phyloP scores from a whole-genome alignment of 805 yeast species.

The Pichia phayaonensis region DNA sequence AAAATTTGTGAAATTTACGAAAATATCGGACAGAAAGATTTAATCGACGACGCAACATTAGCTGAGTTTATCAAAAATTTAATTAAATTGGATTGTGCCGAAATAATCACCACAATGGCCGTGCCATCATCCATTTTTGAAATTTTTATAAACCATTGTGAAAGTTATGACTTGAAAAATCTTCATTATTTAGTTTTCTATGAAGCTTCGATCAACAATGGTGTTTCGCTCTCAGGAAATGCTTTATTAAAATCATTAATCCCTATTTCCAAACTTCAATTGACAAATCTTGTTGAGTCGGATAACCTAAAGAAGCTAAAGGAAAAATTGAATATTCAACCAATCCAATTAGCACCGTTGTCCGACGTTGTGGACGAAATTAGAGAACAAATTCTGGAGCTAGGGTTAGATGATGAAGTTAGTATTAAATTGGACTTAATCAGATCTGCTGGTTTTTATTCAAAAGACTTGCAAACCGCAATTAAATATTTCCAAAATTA shows the following conservation, averaged over 20 bases:
- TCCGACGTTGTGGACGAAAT: constrained; percentile 12
- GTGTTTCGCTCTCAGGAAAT: constrained; percentile 13
- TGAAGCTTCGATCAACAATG: constrained; percentile 12
- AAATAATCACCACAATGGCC: constrained; percentile 11
- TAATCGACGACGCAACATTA: constrained; percentile 8
- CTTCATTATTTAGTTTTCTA: constrained; percentile 18
- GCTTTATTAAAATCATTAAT: constrained; percentile 10
- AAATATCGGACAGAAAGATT: constrained; percentile 9
- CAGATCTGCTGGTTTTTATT: constrained; percentile 20
- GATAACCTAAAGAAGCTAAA: constrained; percentile 10
- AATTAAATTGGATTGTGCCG: constrained; percentile 15
- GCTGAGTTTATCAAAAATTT: constrained; percentile 14
- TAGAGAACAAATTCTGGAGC: constrained; percentile 13
- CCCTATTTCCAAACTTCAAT: constrained; percentile 19
- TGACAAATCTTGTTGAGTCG: constrained; percentile 5
- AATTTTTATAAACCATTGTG: neutral
- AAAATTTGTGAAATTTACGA: constrained; percentile 14
- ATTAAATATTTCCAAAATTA: constrained; percentile 18
- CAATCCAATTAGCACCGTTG: constrained; percentile 5
- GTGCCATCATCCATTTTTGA: constrained; percentile 12
- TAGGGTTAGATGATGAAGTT: constrained; percentile 12
- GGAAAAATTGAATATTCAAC: neutral
- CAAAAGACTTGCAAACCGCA: constrained; percentile 17
- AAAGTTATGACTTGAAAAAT: constrained; percentile 10
- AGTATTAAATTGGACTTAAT: constrained; percentile 13